Conservation (phyloP, 805 yeast genomes). For the Candida methanosorbosa region DNA sequence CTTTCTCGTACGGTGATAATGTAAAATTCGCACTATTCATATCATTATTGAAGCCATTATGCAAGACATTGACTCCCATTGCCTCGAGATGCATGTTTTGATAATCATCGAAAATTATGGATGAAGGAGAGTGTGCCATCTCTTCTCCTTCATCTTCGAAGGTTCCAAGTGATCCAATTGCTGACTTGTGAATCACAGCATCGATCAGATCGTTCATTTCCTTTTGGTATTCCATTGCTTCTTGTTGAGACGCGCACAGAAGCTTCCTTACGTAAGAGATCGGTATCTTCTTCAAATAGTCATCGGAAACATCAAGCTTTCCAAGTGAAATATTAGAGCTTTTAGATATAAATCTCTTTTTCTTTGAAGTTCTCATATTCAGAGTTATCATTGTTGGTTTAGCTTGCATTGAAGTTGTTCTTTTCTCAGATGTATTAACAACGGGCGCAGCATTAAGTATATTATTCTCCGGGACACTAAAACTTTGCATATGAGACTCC, state of each 20-base stretch:
- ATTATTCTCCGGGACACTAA: not conserved
- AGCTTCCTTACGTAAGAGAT: constrained; percentile 1
- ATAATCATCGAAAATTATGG: not conserved
- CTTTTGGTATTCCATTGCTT: constrained; percentile 1
- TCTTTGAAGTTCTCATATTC: constrained; percentile 2
- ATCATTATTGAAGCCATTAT: too few relatives aligned
- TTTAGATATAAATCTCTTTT: not conserved
- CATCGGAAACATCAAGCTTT: not conserved
- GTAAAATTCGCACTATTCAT: not conserved
- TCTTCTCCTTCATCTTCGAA: not conserved
- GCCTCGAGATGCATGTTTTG: too few relatives aligned
- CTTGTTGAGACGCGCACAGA: constrained; percentile 1
- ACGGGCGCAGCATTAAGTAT: not conserved
- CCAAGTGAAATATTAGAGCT: not conserved
- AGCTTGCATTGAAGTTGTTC: not conserved
- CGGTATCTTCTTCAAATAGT: constrained; percentile 2
- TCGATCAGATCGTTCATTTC: constrained; percentile 2
- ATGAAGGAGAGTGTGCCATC: not conserved
- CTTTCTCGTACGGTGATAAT: not conserved
- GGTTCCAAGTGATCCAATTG: too few relatives aligned
- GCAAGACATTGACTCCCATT: too few relatives aligned
- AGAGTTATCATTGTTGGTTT: constrained; percentile 2
- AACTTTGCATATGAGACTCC: not conserved
- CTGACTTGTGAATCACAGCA: not conserved
- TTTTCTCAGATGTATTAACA: not conserved